Percentiles rank a stretch among this genome's conserved stretches.
Evolutionary conservation across 2,329 filamentous ascomycete genomes (phyloP).

Genomic region (Alternaria consortialis): DNA sequence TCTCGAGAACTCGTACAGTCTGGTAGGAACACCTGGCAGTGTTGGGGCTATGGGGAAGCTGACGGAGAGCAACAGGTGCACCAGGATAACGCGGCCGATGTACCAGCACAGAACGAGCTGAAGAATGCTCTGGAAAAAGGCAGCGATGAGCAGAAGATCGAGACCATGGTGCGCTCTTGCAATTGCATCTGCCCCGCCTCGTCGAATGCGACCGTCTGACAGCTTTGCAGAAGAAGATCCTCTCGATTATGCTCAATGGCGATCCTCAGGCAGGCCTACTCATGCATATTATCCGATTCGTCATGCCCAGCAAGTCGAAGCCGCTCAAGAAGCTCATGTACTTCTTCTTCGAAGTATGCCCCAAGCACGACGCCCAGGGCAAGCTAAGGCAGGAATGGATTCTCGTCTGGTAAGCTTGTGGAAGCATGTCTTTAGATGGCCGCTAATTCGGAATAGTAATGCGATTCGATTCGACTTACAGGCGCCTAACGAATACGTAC

Average conservation of each 20-base stretch:
- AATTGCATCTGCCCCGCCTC: constrained; percentile 36
- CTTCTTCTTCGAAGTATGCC: constrained; percentile 99
- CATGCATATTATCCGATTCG: constrained; percentile 99
- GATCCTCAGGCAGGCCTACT: constrained; percentile 94
- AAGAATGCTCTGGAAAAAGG: constrained; percentile 94
- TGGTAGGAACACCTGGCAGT: constrained; percentile 61
- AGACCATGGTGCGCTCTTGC: constrained; percentile 65
- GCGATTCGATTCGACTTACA: constrained; percentile 97
- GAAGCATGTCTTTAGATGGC: no score
- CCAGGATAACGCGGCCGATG: constrained; percentile 94
- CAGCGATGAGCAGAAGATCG: constrained; percentile 89
- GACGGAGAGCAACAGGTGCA: constrained; percentile 66
- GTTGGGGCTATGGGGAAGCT: constrained; percentile 36
- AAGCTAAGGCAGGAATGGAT: constrained; percentile 99
- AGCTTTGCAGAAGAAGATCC: constrained; percentile 73
- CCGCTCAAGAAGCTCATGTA: constrained; percentile 97
- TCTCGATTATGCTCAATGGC: constrained; percentile 97
- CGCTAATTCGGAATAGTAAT: constrained; percentile 69
- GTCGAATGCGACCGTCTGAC: constrained; percentile 62
- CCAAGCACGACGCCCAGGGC: constrained; percentile 88
- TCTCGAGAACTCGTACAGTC: constrained; percentile 92
- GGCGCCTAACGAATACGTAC: constrained; percentile 97
- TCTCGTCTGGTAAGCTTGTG: constrained; percentile 80
- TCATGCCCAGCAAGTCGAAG: constrained; percentile 99
- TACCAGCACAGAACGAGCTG: constrained; percentile 88